phyloP scores from a whole-genome alignment of 2,329 filamentous ascomycete genomes.

The Monosporascus sp. region DNA sequence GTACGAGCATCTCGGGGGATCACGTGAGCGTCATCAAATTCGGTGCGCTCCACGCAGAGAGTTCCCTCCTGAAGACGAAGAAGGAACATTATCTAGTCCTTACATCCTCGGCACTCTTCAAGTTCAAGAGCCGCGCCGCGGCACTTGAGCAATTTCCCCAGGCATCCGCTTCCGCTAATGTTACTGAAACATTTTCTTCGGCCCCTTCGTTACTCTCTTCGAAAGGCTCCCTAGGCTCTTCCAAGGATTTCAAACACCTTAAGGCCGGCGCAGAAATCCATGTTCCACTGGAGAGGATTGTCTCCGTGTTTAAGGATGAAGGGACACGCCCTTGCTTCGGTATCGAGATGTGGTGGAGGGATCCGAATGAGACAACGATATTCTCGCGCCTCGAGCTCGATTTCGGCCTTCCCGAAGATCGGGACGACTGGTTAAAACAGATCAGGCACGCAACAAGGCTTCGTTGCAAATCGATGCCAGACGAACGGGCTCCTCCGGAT shows the following conservation, averaged over 20 bases:
- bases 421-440: slow-evolving; percentile 44
- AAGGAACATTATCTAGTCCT: slow-evolving; percentile 44
- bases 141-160: slow-evolving; percentile 43
- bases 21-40: slow-evolving; percentile 31
- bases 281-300: slow-evolving; percentile 44
- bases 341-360: slow-evolving; percentile 53
- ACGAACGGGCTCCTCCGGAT: slow-evolving; percentile 38
- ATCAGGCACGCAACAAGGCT: slow-evolving; percentile 36
- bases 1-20: slow-evolving; percentile 24
- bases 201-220: slow-evolving; percentile 7
- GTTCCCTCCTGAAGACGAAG: slow-evolving; percentile 43
- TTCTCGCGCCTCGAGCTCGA: slow-evolving; percentile 44
- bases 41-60: slow-evolving; percentile 44
- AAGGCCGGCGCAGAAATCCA: slow-evolving; percentile 27
- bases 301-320: slow-evolving; percentile 48
- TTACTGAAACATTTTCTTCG: slow-evolving; percentile 29
- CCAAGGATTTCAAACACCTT: slow-evolving; percentile 19
- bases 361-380: slow-evolving; percentile 34
- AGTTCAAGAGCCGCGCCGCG: slow-evolving; percentile 42
- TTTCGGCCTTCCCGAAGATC: slow-evolving; percentile 42
- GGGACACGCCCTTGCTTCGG: slow-evolving; percentile 43
- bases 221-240: slow-evolving; percentile 20
- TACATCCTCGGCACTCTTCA: slow-evolving; percentile 44
- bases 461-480: slow-evolving; percentile 21
- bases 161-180: slow-evolving; percentile 25